Evolutionary conservation across 1,284 basidiomycete genomes (phyloP), one percentile per base, ranked within the genome.

Genomic region (Cryptococcus sp.): DNA sequence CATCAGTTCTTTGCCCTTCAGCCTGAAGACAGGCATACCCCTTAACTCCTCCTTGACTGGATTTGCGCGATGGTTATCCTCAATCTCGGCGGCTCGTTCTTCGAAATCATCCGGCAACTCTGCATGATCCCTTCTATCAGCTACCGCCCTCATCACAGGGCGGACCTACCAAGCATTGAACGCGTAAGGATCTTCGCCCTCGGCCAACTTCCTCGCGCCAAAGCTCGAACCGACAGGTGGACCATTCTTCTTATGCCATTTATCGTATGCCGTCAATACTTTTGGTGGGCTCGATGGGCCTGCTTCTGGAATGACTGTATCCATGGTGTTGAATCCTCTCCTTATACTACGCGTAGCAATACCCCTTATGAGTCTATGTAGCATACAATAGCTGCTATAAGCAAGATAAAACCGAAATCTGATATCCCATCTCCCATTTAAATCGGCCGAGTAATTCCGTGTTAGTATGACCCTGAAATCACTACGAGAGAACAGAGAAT

Each of bases 31-130:
- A 85, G 24, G 66, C 65, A 50, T 40, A 45, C 74, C 66, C 65
- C 84, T 83, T 16, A 87, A 83, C 9, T 79, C 76, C 3, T 82
- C 79, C 0, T 84, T 79, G 0, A 92, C 87, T 1, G 87, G 88
- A 2, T 81, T 79, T 16, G 77, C 71, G 2, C 80, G 80, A 66
- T 92, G 91, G 60, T 79, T 80, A 28, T 80, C 78, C 49, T 91
- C 78, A 5, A 88, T 85, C 19, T 82, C 76, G 14, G 81, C 78
- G 48, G 91, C 88, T 28, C 76, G 75, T 28, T 85, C 82, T 42
- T 75, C 78, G 65, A 91, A 88, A 73, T 89, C 87, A 19, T 83
- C 78, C 7, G 90, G 90, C 9, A 87, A 84, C 39, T 85, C 85
- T 28, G 89, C 90, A 69, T 92, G 89, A 70, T 93, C 90, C 90